Percentiles rank a stretch among this genome's conserved stretches.
Conservation (phyloP, 208 protist species). For the Angomonas ambiguus region DNA sequence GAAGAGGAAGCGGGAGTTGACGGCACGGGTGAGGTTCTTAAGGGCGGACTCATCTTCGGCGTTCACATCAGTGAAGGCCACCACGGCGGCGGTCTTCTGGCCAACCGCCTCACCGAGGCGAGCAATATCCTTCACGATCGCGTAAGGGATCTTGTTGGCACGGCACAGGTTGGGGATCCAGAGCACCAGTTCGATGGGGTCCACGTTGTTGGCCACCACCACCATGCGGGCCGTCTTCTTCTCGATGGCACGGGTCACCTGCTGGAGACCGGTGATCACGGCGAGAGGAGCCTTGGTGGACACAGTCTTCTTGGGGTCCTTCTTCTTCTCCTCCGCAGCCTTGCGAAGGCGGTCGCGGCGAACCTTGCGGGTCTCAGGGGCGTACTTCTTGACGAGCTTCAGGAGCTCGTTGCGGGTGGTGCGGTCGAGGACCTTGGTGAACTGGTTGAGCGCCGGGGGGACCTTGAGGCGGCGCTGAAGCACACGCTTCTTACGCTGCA, state of each 20-base stretch:
- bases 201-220: conserved; percentile 99
- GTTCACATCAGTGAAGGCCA: conserved; percentile 96
- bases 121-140: conserved; percentile 99
- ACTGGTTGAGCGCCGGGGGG: conserved; percentile 84
- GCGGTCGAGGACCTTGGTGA: conserved; percentile 92
- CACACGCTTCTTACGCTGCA: conserved; percentile 98
- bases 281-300: conserved; percentile 84
- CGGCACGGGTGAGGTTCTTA: conserved; percentile 88
- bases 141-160: conserved; percentile 99
- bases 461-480: conserved; percentile 98
- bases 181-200: conserved; percentile 99
- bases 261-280: conserved; percentile 97
- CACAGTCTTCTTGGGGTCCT: conserved; percentile 69
- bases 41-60: conserved; percentile 93
- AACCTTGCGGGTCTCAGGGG: conserved; percentile 93
- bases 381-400: conserved; percentile 98
- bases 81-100: conserved; percentile 94
- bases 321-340: conserved; percentile 92
- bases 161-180: conserved; percentile 99
- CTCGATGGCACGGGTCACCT: conserved; percentile 97
- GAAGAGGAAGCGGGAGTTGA: conserved; percentile 94
- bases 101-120: conserved; percentile 96
- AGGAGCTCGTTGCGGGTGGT: conserved; percentile 95
- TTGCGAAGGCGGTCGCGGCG: conserved; percentile 94
- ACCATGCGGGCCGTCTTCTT: conserved; percentile 98